Evolutionary conservation across 495 filamentous ascomycete genomes (phyloP), one percentile per base, ranked within the genome.

Genomic region (Neurospora sp.): DNA sequence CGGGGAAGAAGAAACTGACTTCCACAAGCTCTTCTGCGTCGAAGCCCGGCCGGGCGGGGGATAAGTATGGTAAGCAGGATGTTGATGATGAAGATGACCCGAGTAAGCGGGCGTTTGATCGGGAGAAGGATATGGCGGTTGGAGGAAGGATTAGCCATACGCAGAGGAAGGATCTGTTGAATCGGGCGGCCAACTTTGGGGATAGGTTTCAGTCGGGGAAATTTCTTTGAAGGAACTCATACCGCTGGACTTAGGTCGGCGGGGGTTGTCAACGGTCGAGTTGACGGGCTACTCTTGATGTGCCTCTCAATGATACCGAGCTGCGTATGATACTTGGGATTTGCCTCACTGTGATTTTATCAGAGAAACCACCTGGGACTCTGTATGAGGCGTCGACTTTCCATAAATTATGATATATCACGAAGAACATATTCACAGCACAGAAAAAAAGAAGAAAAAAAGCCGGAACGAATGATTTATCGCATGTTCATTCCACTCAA

Each of bases 51-150:
- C 75, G 72, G 10, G 70, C 74, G n/a, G 27, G 69, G 12, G 66
- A 69, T 11, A 70, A 69, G 16, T 41, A 35, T 1, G 75, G 66
- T 11, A 78, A 12, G 84, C 85, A 35, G 87, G 89, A 74, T 86
- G 84, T 87, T 35, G 88, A 91, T 75, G 88, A 92, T 70, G 93
- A 96, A 39, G 95, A 99, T 84, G 94, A 99, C 80, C 96, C 96
- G 31, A 96, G 92, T 78, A 89, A 89, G 80, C 85, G 96, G 73
- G 91, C 89, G 10, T 99, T 98, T 84, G 94, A 98, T 83, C 85
- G 88, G 66, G 94, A 99, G 83, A 99, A 98, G 85, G 96, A 99
- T 81, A 96, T 99, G 86, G 91, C 88, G 68, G 84, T 91, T 11
- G 90, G 91, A 12, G 88, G 89, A 3, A 89, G 88, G 79, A 87